A percentile compares a stretch with the other conserved stretches of the same genome.
These are phyloP conservation scores for Fusarium piperis DNA, from an alignment of 2,329 filamentous ascomycete genomes.

Conservation along the genomic window DNA sequence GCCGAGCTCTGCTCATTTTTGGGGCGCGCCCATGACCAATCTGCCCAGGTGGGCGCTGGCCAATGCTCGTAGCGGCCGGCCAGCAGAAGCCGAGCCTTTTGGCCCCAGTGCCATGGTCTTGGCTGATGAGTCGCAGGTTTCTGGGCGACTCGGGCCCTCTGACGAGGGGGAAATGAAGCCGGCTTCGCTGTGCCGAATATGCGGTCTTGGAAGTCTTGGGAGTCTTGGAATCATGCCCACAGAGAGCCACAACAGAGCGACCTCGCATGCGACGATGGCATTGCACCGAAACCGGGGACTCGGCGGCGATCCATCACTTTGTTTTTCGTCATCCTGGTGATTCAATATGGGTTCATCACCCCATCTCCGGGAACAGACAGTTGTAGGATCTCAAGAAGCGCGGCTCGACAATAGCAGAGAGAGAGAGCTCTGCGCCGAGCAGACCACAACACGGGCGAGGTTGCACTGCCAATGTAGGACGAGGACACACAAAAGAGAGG, in stretches of 20 bases:
- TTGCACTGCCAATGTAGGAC: slow-evolving; percentile 36
- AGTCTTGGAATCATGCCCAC: slow-evolving; percentile 26
- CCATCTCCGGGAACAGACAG: background rate
- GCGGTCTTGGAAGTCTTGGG: slow-evolving; percentile 41
- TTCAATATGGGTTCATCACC: background rate
- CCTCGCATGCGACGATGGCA: background rate
- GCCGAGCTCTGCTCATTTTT: slow-evolving; percentile 1
- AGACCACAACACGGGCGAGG: slow-evolving; percentile 23
- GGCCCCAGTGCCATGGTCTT: slow-evolving; percentile 40
- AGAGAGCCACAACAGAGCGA: slow-evolving; percentile 20
- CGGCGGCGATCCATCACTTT: background rate
- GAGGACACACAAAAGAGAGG: slow-evolving; percentile 15
- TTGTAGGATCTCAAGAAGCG: slow-evolving; percentile 5
- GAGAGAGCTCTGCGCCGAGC: slow-evolving; percentile 16
- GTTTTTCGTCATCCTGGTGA: background rate
- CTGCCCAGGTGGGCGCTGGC: slow-evolving; percentile 25
- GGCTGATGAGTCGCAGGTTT: slow-evolving; percentile 38
- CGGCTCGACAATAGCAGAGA: background rate
- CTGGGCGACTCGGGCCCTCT: slow-evolving; percentile 31
- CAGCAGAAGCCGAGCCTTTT: slow-evolving; percentile 31
- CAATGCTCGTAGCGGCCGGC: slow-evolving; percentile 28
- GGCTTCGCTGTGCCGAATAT: slow-evolving; percentile 39
- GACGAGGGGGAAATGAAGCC: slow-evolving; percentile 38
- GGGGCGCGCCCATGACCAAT: slow-evolving; percentile 26
- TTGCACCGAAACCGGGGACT: slow-evolving; percentile 5